Evolutionary conservation across 768 basidiomycete genomes (phyloP), one percentile per base, ranked within the genome.

Genomic region (Sistotremastrum niveocremeum): DNA sequence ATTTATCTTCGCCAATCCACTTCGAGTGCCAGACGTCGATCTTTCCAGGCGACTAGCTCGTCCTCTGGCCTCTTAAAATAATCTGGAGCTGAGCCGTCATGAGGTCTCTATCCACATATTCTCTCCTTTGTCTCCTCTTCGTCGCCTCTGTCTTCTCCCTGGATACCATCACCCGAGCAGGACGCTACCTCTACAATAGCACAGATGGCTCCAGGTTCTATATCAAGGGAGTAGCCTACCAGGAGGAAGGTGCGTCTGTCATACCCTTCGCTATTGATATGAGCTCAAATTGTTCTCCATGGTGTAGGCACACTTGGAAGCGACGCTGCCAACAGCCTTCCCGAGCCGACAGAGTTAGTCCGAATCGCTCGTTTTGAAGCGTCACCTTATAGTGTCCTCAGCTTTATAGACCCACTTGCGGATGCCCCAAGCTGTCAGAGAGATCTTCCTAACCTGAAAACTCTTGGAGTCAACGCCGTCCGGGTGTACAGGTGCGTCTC

Each of bases 221-320:
- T 64, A 83, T 95, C 65, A 88, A 86, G 62, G 87, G 86, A 45
- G 64, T 89, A 46, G 84, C 84, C 7, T 90, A 90, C 62, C 86
- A 89, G 60, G 69, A 74, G 49, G 84, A 89, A 64, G 88, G 90
- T 77, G 47, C 43, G 61, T 37, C 36, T 29, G 7, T n/a, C 32
- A 20, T 32, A 37, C 4, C 36, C 5, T 39, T 31, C 20, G 3
- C 9, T 31, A 28, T 20, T 2, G 20, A 20, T 20, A 20, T 20
- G 20, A 20, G 20, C 20, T 20, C 20, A 20, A 20, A 20, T 20
- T 20, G 20, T 20, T 20, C 20, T 20, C 20, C 20, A 20, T 20
- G 20, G 20, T 20, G 20, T 20, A 20, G 20, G 20, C 20, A 45
- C 9, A 10, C 34, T 11, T 20, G 32, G 7, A n/a, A 7, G 32